Evolutionary conservation across 805 yeast genomes (phyloP), one percentile per base, ranked within the genome.

Genomic region (Schwanniomyces sp.): DNA sequence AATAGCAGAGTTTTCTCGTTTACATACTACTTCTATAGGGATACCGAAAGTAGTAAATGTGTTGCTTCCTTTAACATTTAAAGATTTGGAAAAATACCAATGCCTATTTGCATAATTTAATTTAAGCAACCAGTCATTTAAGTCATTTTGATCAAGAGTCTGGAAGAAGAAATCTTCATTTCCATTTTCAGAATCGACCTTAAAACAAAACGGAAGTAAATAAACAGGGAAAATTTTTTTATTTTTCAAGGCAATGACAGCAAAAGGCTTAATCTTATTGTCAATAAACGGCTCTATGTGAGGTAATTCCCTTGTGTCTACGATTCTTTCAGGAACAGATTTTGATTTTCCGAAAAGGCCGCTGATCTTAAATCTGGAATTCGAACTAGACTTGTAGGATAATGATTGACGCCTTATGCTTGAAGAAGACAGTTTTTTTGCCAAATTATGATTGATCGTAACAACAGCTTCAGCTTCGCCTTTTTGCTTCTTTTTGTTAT

Each of bases 1-100:
- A 28, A 84, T 70, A 2, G 67, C 51, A 0, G 82, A 67, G 8
- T 78, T 70, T 54, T 90, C 96, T 43, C 96, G 74, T 45, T 74
- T 79, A 62, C 97, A 90, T 4, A 91, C 80, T 52, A 81, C 82
- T 29, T 76, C 80, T 30, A 92, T 71, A 2, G 98, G 96, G 40
- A 91, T 86, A 11, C 97, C 97, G 75, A 91, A 92, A 2, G 92
- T 87, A 2, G 67, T 55, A 48, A 45, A 46, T 5, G 51, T 36
- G 44, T 55, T 57, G 40, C 52, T 59, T 10, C 26, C 43, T 50
- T 61, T 67, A 12, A 52, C 30, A 47, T 62, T 70, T 42, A 74
- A 62, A 5, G 51, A 42, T 41, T 71, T 74, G 1, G 84, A 80
- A 51, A 59, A 72, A 55, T 71, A 81, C 85, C 85, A 81, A 56